Percentiles rank a stretch among this genome's conserved stretches.
Evolutionary conservation across 257 asterid genomes (phyloP).

Genomic region (Prunella vulgaris): DNA sequence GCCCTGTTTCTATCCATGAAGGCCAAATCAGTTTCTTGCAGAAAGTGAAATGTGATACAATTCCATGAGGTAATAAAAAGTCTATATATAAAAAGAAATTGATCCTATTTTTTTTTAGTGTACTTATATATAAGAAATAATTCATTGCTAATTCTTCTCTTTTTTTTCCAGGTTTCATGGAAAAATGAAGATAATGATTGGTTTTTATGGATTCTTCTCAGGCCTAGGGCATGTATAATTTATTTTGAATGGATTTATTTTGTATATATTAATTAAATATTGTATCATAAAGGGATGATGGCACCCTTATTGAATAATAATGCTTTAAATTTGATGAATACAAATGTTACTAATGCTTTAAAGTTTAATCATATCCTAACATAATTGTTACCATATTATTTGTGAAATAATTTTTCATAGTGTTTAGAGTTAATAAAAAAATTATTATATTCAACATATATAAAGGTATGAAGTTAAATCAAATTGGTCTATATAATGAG

Average conservation of each 20-base stretch:
- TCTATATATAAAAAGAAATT: not conserved
- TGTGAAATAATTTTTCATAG: no score
- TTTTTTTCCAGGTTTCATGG: not conserved
- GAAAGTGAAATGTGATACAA: not conserved
- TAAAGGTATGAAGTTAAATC: no score
- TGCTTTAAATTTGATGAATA: not conserved
- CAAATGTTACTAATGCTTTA: not conserved
- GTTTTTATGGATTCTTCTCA: slow-evolving; percentile 10
- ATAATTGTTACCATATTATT: not conserved
- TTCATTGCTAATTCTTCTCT: no score
- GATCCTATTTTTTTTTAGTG: not conserved
- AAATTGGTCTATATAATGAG: no score
- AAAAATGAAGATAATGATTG: not conserved
- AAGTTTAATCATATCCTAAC: no score
- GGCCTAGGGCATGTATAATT: not conserved
- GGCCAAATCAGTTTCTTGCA: not conserved
- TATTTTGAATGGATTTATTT: not conserved
- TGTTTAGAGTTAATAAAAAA: no score
- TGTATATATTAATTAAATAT: no score
- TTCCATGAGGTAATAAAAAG: not conserved
- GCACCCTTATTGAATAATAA: no score
- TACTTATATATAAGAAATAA: no score
- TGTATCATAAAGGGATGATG: no score
- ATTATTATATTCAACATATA: no score
- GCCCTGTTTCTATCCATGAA: not conserved